Evolutionary conservation across 2,329 filamentous ascomycete species (phyloP).

Genomic region (Fusarium cyanostomum): DNA sequence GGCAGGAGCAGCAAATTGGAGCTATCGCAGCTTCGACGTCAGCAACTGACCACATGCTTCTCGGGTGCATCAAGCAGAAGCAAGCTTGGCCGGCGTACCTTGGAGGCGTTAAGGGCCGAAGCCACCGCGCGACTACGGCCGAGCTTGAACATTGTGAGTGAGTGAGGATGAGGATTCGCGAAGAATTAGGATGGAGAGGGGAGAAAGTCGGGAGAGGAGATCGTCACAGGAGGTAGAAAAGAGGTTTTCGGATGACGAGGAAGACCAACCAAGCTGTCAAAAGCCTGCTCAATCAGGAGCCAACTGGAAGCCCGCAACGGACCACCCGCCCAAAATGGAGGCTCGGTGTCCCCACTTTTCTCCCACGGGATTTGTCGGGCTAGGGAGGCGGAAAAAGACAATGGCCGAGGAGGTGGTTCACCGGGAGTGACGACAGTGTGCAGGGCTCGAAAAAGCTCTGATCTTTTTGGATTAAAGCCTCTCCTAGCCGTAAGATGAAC

Average conservation of each 20-base stretch:
- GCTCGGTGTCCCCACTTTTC: constrained; percentile 21
- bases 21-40: constrained; percentile 33
- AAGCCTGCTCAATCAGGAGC: constrained; percentile 36
- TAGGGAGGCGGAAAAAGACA: constrained; percentile 33
- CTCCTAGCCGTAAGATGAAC: constrained; percentile 10
- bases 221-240: constrained; percentile 25
- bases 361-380: constrained; percentile 44
- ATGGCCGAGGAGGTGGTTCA: constrained; percentile 24
- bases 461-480: constrained; percentile 16
- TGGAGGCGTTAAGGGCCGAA: constrained; percentile 80
- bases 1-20: constrained; percentile 54
- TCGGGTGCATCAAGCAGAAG: constrained; percentile 26
- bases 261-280: constrained; percentile 28
- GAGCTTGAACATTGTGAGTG: constrained; percentile 80
- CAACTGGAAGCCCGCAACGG: constrained; percentile 17
- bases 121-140: constrained; percentile 83
- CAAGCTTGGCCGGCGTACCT: constrained; percentile 63
- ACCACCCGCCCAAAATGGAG: constrained; percentile 21
- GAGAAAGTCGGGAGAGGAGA: constrained; percentile 25
- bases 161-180: constrained; percentile 40
- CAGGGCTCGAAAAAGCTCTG: constrained; percentile 12
- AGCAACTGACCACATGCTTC: constrained; percentile 10
- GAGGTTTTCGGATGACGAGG: constrained; percentile 39
- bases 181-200: constrained; percentile 17
- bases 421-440: constrained; percentile 30